Percentiles rank a stretch among this genome's conserved stretches.
Evolutionary conservation across 345 rosid species (phyloP).

Genomic region (Raphanus sativus): DNA sequence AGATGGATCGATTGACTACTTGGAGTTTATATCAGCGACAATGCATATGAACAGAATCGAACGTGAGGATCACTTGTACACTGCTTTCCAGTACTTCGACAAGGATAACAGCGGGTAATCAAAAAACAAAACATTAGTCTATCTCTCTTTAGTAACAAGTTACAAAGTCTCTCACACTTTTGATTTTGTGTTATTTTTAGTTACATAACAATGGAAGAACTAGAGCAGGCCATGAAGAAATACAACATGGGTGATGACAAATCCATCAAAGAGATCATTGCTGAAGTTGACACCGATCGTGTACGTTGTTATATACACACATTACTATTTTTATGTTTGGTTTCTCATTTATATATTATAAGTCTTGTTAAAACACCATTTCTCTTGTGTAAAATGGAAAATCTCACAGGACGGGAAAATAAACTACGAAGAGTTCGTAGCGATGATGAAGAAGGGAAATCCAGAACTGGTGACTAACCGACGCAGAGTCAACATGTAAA

Average conservation of each 20-base stretch:
- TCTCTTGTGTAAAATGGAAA: neutral
- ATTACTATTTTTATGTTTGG: too few species aligned
- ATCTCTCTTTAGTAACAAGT: neutral
- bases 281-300: constrained; percentile 87
- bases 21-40: constrained; percentile 93
- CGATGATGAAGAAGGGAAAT: constrained; percentile 94
- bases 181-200: constrained; percentile 37
- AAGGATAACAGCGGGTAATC: constrained; percentile 88
- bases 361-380: neutral
- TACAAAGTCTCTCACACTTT: constrained; percentile 1
- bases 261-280: constrained; percentile 88
- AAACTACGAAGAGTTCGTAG: constrained; percentile 90
- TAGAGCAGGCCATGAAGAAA: constrained; percentile 81
- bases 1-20: constrained; percentile 94
- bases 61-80: constrained; percentile 83
- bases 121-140: neutral
- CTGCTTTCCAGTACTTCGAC: constrained; percentile 93
- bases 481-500: constrained; percentile 51
- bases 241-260: constrained; percentile 93
- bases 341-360: too few species aligned
- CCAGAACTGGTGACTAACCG: constrained; percentile 74
- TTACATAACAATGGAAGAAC: constrained; percentile 90
- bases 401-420: constrained; percentile 84
- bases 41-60: constrained; percentile 97
- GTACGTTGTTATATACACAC: constrained; percentile 39